Conservation (phyloP, 768 basidiomycete genomes). For the Dentipellis sp. region DNA sequence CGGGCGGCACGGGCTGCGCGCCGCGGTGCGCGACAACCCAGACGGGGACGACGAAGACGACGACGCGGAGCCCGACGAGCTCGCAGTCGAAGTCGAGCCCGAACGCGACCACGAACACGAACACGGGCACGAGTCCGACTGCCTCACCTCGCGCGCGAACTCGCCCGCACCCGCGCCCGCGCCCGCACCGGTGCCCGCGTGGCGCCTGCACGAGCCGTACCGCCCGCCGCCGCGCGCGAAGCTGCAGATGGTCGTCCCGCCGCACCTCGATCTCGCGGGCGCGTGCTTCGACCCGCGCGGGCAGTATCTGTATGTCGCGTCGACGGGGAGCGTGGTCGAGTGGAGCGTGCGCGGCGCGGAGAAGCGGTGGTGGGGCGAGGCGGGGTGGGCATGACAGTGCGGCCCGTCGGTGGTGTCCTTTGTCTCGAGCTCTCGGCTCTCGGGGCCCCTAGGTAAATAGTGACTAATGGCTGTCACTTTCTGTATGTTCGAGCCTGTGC, state of each 20-base stretch:
- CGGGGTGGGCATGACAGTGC: slow-evolving; percentile 30
- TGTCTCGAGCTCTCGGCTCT: no score
- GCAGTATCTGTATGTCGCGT: slow-evolving; percentile 58
- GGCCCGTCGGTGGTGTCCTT: no score
- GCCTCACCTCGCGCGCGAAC: slow-evolving; percentile 38
- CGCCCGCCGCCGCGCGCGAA: not conserved
- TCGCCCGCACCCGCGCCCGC: slow-evolving; percentile 42
- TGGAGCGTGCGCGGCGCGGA: slow-evolving; percentile 68
- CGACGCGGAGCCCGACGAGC: slow-evolving; percentile 1
- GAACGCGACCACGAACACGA: slow-evolving; percentile 38
- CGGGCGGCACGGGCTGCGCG: slow-evolving; percentile 36
- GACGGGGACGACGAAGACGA: slow-evolving; percentile 45
- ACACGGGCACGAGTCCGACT: slow-evolving; percentile 41
- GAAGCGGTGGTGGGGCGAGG: slow-evolving; percentile 63
- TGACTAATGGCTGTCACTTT: no score
- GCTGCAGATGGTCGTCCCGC: slow-evolving; percentile 9
- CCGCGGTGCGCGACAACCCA: slow-evolving; percentile 16
- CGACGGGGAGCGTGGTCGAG: slow-evolving; percentile 58
- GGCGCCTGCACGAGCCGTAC: slow-evolving; percentile 5
- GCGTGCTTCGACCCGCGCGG: slow-evolving; percentile 68
- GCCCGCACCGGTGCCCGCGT: slow-evolving; percentile 13
- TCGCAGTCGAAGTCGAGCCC: slow-evolving; percentile 27
- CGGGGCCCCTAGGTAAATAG: no score
- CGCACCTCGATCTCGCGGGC: slow-evolving; percentile 54
- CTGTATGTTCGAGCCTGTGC: no score